These are phyloP conservation scores for Cladosporium halotolerans DNA, from an alignment of 2,329 filamentous ascomycete genomes.

Conservation along the genomic window DNA sequence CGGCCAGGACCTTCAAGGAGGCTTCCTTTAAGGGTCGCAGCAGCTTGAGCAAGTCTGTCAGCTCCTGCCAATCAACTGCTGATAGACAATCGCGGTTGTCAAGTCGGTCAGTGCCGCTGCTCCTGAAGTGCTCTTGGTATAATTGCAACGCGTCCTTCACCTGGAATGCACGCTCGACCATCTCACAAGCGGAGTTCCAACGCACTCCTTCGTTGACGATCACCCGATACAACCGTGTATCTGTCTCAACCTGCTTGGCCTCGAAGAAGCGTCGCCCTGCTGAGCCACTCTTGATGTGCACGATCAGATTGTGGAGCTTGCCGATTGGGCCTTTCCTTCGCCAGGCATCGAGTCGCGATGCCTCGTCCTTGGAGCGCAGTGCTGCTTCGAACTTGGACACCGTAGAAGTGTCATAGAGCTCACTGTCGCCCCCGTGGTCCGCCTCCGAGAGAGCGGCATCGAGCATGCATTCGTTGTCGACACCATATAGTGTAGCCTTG, in stretches of 20 bases:
- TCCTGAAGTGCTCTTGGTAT: neutral
- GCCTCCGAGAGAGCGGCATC: constrained; percentile 6
- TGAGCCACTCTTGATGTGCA: neutral
- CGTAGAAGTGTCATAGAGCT: neutral
- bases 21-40: neutral
- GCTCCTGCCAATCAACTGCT: neutral
- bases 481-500: constrained; percentile 11
- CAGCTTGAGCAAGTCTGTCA: neutral
- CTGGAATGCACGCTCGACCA: constrained; percentile 2
- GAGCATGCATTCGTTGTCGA: constrained; percentile 11
- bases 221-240: neutral
- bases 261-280: neutral
- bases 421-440: neutral
- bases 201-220: neutral
- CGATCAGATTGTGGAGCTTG: neutral
- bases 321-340: constrained; percentile 5
- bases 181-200: neutral
- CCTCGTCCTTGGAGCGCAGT: neutral
- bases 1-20: neutral
- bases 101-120: constrained; percentile 4
- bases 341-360: constrained; percentile 9
- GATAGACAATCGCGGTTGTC: neutral
- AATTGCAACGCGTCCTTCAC: neutral
- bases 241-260: neutral
- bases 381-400: neutral